Evolutionary conservation across 2,329 filamentous ascomycete species (phyloP).

Genomic region (Paracoccidioides brasiliensis): DNA sequence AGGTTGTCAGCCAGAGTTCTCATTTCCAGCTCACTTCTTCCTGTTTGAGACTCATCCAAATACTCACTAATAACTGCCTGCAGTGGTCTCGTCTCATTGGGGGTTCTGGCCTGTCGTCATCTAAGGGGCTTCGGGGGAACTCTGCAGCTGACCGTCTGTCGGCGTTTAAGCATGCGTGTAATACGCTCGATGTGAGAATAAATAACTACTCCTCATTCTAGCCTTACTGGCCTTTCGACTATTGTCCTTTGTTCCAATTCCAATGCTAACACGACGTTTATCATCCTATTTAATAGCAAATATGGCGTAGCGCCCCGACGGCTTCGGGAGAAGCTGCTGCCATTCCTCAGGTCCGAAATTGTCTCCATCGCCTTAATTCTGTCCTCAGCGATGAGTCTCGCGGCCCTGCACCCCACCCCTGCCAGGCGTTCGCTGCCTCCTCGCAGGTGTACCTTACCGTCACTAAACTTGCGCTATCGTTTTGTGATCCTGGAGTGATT

Average conservation of each 20-base stretch:
- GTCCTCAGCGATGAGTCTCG: conserved; percentile 83
- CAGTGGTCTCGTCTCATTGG: conserved; percentile 52
- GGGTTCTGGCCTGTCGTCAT: conserved; percentile 35
- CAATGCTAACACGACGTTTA: conserved; percentile 3
- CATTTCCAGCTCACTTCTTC: background rate
- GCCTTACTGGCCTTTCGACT: background rate
- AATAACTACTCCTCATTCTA: background rate
- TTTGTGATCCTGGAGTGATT: conserved; percentile 74
- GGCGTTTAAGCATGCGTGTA: conserved; percentile 49
- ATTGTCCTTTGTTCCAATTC: no score
- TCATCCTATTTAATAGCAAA: conserved; percentile 32
- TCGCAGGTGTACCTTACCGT: conserved; percentile 84
- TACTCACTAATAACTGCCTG: background rate
- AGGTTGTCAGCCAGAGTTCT: conserved; percentile 14
- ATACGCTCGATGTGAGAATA: conserved; percentile 40
- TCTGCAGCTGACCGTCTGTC: conserved; percentile 48
- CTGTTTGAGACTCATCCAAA: no score
- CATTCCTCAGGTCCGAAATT: conserved; percentile 37
- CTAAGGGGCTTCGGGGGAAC: conserved; percentile 38
- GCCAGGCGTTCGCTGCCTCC: conserved; percentile 71
- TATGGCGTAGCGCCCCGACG: conserved; percentile 45
- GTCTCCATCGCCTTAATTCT: conserved; percentile 44
- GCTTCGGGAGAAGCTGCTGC: conserved; percentile 38
- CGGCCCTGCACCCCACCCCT: conserved; percentile 77
- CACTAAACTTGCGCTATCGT: conserved; percentile 74